These are phyloP conservation scores for Wakefieldia striispora DNA, from an alignment of 768 basidiomycete genomes.

Conservation along the genomic window DNA sequence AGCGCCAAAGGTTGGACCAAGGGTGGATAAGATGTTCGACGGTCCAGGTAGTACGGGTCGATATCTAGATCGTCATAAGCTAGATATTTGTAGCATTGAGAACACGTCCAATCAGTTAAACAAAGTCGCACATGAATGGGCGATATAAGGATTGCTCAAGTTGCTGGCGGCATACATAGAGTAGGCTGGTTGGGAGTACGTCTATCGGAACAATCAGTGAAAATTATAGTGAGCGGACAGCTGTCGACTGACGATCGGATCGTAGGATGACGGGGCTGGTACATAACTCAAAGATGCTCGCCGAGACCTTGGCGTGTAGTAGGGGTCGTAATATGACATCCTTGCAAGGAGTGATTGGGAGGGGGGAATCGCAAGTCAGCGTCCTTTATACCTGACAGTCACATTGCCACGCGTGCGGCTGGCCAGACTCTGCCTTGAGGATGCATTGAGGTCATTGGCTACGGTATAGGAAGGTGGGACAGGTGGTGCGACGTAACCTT, in stretches of 20 bases:
- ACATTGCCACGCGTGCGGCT: slow-evolving; percentile 18
- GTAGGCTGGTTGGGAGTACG: slow-evolving; percentile 47
- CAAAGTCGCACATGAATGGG: slow-evolving; percentile 39
- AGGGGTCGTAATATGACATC: slow-evolving; percentile 47
- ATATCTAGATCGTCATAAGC: slow-evolving; percentile 56
- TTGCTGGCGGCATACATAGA: slow-evolving; percentile 43
- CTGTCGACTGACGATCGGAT: slow-evolving; percentile 38
- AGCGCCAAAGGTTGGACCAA: slow-evolving; percentile 20
- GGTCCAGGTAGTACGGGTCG: slow-evolving; percentile 48
- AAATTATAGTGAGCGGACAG: neutral
- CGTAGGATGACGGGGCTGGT: slow-evolving; percentile 38
- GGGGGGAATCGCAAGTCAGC: neutral
- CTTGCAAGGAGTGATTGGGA: slow-evolving; percentile 15
- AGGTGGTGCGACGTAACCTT: slow-evolving; percentile 9
- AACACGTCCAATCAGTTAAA: neutral
- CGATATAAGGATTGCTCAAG: slow-evolving; percentile 40
- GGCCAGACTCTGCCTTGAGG: slow-evolving; percentile 29
- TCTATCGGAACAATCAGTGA: slow-evolving; percentile 15
- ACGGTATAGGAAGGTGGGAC: slow-evolving; percentile 14
- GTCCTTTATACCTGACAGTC: slow-evolving; percentile 25
- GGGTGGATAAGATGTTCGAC: slow-evolving; percentile 27
- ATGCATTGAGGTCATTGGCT: slow-evolving; percentile 20
- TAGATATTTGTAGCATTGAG: slow-evolving; percentile 18
- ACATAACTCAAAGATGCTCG: slow-evolving; percentile 36
- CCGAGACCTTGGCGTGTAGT: slow-evolving; percentile 34